These are phyloP conservation scores for Paralagenidium karlingii DNA, from an alignment of 352 stramenopile species.

Conservation along the genomic window DNA sequence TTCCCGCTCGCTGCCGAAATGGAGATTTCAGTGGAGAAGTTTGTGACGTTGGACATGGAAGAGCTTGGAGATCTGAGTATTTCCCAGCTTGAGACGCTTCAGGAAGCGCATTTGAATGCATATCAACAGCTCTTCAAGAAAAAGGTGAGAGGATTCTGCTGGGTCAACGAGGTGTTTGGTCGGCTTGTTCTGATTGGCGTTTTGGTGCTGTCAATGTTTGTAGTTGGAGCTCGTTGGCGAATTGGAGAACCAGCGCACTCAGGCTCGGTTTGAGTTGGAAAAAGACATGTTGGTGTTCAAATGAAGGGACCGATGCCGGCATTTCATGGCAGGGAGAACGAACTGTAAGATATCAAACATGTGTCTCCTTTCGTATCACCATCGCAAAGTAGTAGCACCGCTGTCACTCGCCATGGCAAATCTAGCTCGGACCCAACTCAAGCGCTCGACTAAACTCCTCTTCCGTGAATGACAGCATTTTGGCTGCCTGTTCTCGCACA, in stretches of 20 bases:
- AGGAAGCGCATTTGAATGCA: conserved; percentile 69
- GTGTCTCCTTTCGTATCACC: no score
- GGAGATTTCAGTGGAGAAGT: conserved; percentile 61
- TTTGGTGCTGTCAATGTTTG: no score
- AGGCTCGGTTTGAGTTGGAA: conserved; percentile 55
- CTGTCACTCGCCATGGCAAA: no score
- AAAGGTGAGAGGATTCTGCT: conserved; percentile 27
- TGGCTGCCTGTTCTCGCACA: conserved; percentile 46
- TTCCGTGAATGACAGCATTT: conserved; percentile 79
- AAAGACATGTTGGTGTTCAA: conserved; percentile 47
- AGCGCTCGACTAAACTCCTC: conserved; percentile 74
- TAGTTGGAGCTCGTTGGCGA: conserved; percentile 62
- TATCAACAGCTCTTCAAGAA: conserved; percentile 76
- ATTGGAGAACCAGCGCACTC: conserved; percentile 53
- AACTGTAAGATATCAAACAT: no score
- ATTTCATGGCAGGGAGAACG: no score
- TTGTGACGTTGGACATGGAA: conserved; percentile 35
- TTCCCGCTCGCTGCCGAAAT: conserved; percentile 65
- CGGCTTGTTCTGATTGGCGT: no score
- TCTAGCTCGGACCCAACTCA: conserved; percentile 27
- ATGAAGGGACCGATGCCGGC: conserved; percentile 6
- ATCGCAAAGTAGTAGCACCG: no score
- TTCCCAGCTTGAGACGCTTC: conserved; percentile 67
- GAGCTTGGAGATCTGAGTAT: conserved; percentile 46
- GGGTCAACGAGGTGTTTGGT: no score